Conservation (phyloP, 305 asterid genomes). For the Plantago coronopus region DNA sequence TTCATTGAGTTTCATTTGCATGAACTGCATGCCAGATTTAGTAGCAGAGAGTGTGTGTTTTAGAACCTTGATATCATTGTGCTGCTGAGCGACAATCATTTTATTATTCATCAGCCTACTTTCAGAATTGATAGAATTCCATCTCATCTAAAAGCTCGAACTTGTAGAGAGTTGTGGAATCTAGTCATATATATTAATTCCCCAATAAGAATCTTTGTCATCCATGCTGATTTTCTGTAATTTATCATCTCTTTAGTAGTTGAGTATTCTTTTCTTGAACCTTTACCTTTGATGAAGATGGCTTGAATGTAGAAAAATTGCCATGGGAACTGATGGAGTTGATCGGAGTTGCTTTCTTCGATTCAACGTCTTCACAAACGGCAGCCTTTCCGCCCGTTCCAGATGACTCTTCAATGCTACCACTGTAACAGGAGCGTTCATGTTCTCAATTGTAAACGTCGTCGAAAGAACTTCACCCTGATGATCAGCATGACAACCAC, state of each 20-base stretch:
- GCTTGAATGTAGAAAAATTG: constrained; percentile 34
- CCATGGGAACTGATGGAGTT: constrained; percentile 38
- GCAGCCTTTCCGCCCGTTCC: too few relatives aligned
- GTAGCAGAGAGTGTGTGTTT: constrained; percentile 73
- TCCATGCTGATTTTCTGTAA: constrained; percentile 29
- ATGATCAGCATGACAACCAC: too few relatives aligned
- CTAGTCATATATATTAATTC: constrained; percentile 42
- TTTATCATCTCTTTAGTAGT: constrained; percentile 32
- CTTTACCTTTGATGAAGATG: constrained; percentile 35
- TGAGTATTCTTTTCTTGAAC: constrained; percentile 40
- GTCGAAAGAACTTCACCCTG: too few relatives aligned
- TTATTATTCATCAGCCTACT: constrained; percentile 13
- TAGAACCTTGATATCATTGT: constrained; percentile 59
- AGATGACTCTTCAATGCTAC: too few relatives aligned
- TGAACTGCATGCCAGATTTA: constrained; percentile 84
- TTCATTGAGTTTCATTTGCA: constrained; percentile 86
- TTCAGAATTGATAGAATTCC: constrained; percentile 1
- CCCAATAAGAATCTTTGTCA: constrained; percentile 50
- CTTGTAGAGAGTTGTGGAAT: constrained; percentile 69
- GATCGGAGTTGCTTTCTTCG: constrained; percentile 44
- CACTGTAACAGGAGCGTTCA: too few relatives aligned
- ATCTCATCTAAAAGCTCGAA: constrained; percentile 28
- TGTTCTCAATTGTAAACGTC: too few relatives aligned
- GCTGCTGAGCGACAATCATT: constrained; percentile 21
- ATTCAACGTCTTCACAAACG: too few relatives aligned